These are phyloP conservation scores for Ophiostoma novo-ulmi DNA, from an alignment of 2,329 filamentous ascomycete genomes.

Conservation along the genomic window DNA sequence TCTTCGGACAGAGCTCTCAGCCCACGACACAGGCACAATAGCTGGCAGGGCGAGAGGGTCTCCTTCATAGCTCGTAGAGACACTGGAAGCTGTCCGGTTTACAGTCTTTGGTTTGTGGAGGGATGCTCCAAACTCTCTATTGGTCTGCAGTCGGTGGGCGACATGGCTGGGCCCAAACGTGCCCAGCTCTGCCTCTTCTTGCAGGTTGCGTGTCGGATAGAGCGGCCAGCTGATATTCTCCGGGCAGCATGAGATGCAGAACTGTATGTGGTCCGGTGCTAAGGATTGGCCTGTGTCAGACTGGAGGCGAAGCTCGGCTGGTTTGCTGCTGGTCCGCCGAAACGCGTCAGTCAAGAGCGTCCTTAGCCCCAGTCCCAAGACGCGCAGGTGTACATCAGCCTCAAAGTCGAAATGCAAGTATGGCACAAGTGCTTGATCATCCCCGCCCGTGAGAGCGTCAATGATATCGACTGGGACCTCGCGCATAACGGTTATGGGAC, in stretches of 20 bases:
- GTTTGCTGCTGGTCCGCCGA: conserved; percentile 25
- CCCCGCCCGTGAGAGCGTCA: conserved; percentile 23
- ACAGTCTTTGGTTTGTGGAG: neutral
- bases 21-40: neutral
- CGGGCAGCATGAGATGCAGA: conserved; percentile 28
- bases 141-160: conserved; percentile 18
- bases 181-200: conserved; percentile 29
- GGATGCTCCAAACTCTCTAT: conserved; percentile 11
- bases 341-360: conserved; percentile 20
- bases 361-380: conserved; percentile 27
- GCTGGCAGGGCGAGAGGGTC: conserved; percentile 10
- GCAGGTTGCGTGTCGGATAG: conserved; percentile 29
- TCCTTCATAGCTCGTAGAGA: neutral
- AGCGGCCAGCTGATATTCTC: conserved; percentile 30
- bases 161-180: conserved; percentile 12
- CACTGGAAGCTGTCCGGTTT: neutral
- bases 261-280: conserved; percentile 25
- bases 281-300: conserved; percentile 28
- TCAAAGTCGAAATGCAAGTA: conserved; percentile 31
- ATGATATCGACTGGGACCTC: conserved; percentile 27
- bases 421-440: conserved; percentile 21
- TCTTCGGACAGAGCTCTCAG: neutral
- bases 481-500: conserved; percentile 29
- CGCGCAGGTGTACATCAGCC: conserved; percentile 29
- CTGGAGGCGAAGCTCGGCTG: conserved; percentile 29